These are phyloP conservation scores for Stagonosporopsis vannaccii DNA, from an alignment of 2,329 filamentous ascomycete genomes.

Conservation along the genomic window DNA sequence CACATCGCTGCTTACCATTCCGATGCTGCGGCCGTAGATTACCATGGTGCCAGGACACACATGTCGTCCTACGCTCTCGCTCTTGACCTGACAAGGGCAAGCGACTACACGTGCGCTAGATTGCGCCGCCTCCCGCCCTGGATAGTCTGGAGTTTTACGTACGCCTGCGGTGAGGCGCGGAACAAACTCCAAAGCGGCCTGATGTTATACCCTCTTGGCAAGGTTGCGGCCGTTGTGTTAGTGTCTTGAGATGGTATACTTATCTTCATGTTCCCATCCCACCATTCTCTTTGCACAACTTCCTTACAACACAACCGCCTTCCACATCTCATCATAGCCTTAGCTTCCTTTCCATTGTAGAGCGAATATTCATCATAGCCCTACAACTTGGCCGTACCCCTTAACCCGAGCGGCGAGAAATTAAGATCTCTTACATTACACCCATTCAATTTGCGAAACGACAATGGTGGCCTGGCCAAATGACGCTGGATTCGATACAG, in stretches of 20 bases:
- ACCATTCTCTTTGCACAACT: neutral
- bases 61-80: constrained; percentile 1
- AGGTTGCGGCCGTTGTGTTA: constrained; percentile 16
- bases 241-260: constrained; percentile 1
- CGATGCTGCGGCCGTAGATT: neutral
- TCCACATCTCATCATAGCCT: neutral
- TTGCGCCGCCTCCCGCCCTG: constrained; percentile 12
- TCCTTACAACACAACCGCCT: neutral
- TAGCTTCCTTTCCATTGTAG: neutral
- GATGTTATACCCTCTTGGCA: neutral
- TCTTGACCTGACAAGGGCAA: constrained; percentile 16
- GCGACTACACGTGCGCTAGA: constrained; percentile 23
- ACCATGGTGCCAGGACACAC: neutral
- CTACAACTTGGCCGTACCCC: neutral
- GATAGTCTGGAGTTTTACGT: neutral
- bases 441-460: neutral
- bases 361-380: neutral
- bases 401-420: neutral
- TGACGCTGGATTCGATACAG: constrained; percentile 63
- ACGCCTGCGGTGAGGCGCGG: neutral
- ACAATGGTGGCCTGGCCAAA: constrained; percentile 42
- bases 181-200: constrained; percentile 1
- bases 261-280: neutral
- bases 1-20: neutral
- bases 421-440: neutral